Evolutionary conservation across 2,329 filamentous ascomycete genomes (phyloP), one percentile per base, ranked within the genome.

Genomic region (Clonostachys rhizophaga): DNA sequence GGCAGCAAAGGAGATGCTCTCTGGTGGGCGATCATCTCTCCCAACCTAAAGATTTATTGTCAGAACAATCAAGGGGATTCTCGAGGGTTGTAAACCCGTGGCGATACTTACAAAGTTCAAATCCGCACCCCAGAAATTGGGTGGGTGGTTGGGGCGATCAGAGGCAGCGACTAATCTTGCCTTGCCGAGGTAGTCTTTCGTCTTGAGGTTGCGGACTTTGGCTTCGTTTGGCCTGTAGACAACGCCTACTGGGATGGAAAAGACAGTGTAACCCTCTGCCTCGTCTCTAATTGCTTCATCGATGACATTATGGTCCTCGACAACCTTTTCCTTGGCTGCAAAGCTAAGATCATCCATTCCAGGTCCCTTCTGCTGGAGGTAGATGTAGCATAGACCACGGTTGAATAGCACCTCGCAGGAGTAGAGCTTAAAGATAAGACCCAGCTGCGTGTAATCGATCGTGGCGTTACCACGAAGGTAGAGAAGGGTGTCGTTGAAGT

Each of bases 361-460:
- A 2, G 87, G 83, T 12, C 95, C 89, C 66, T 87, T 88, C 67
- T 97, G 90, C 62, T 95, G 89, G 33, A 97, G 78, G 63, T 97
- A 97, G 59, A 97, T 95, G 70, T 96, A 97, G 71, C 94, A 97
- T 49, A 99, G 76, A 49, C 94, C 94, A 46, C 94, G 85, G 67
- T 99, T 99, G 76, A 99, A 99, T 24, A 99, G 76, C 3, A 96
- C 92, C 62, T 99, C 94, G 70, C 94, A 99, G 2, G 94, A 96
- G 67, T 92, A 97, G 11, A 99, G 75, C 67, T 95, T 96, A 75
- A 97, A 99, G 49, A 95, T 87, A 41, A 99, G 79, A 17, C 94
- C 94, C 43, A 99, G 70, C 66, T 99, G 94, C 50, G 95, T 90
- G 67, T 99, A 99, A 68, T 99, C 91, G 68, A 99, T 99, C 71